Conservation (phyloP, 306 rosid genomes). For the Rubus idaeus region DNA sequence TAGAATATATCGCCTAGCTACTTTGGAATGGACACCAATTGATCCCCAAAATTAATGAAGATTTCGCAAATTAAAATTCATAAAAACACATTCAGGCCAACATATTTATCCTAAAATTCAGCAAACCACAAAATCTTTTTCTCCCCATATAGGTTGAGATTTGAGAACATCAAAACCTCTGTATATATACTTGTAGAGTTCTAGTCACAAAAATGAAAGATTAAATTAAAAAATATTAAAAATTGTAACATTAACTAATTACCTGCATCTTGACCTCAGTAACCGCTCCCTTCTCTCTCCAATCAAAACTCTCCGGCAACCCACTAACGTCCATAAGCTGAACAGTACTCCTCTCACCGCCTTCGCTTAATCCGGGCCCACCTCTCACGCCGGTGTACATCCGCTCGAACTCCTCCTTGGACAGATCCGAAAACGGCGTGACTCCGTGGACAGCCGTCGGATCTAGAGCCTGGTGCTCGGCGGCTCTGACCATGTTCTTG, state of each 20-base stretch:
- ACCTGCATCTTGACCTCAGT: constrained; percentile 91
- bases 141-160: no score
- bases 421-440: constrained; percentile 76
- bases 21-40: no score
- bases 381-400: constrained; percentile 55
- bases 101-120: no score
- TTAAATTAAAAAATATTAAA: no score
- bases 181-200: no score
- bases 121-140: no score
- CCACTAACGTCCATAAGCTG: constrained; percentile 43
- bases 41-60: no score
- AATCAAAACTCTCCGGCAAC: constrained; percentile 78
- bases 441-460: constrained; percentile 86
- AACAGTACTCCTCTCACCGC: neutral
- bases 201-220: no score
- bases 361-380: constrained; percentile 20
- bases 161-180: no score
- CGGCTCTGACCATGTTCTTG: constrained; percentile 60
- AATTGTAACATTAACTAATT: neutral
- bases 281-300: constrained; percentile 93
- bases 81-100: no score
- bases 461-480: constrained; percentile 72
- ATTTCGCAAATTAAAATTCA: no score
- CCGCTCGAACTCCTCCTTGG: constrained; percentile 62
- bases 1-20: no score